Conservation (phyloP, 106 monocot species). For the Dendrobium officinale region DNA sequence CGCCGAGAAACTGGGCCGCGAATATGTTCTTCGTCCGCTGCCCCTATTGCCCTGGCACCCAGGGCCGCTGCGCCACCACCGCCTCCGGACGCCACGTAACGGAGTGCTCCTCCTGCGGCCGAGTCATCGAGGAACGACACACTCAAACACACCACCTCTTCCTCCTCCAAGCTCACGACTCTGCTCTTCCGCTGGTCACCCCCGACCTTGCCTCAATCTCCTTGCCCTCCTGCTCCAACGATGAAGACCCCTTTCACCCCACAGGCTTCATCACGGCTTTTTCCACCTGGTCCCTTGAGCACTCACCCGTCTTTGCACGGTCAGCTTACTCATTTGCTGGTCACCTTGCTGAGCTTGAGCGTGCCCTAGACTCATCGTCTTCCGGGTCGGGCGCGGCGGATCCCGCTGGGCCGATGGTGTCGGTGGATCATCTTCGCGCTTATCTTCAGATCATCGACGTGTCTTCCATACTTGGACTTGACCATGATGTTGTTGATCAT, state of each 20-base stretch:
- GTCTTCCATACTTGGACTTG: conserved; percentile 71
- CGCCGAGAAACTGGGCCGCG: too few species aligned
- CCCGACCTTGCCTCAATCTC: conserved; percentile 42
- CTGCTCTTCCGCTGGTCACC: conserved; percentile 65
- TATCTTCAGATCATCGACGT: conserved; percentile 95
- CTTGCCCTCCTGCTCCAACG: background rate
- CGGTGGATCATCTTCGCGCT: conserved; percentile 76
- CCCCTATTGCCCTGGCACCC: conserved; percentile 38
- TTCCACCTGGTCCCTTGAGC: conserved; percentile 87
- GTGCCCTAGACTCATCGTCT: conserved; percentile 40
- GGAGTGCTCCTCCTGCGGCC: conserved; percentile 81
- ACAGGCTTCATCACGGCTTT: conserved; percentile 88
- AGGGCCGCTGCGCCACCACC: conserved; percentile 58
- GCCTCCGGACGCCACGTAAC: conserved; percentile 40
- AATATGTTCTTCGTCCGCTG: conserved; percentile 6
- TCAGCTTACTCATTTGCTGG: conserved; percentile 76
- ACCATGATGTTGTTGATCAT: conserved; percentile 81
- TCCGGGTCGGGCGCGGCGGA: conserved; percentile 10
- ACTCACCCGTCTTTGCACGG: conserved; percentile 47
- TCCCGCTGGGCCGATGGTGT: conserved; percentile 50
- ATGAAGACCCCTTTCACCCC: conserved; percentile 72
- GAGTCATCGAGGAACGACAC: conserved; percentile 66
- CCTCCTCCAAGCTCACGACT: conserved; percentile 56
- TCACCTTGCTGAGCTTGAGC: conserved; percentile 93
- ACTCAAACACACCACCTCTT: conserved; percentile 58